Percentiles rank a stretch among this genome's conserved stretches.
phyloP scores from a whole-genome alignment of 768 basidiomycete genomes.

The Mycena vitilis region DNA sequence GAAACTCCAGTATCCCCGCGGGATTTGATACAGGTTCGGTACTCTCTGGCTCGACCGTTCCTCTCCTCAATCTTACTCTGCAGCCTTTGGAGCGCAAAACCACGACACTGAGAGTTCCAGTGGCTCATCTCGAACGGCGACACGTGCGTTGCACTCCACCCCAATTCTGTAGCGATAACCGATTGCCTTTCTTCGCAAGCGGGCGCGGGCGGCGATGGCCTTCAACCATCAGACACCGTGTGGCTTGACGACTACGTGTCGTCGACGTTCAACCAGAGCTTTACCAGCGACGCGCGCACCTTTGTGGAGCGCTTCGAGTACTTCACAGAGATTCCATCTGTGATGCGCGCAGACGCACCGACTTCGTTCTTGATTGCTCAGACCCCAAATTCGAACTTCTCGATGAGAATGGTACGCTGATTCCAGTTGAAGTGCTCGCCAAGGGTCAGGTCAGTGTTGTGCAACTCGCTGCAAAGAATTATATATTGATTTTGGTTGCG shows the following conservation, averaged over 20 bases:
- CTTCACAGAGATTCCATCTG: neutral
- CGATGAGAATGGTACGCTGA: neutral
- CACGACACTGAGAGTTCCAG: too few species aligned
- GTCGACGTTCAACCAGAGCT: neutral
- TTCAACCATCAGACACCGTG: neutral
- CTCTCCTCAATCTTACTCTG: too few species aligned
- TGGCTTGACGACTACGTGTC: neutral
- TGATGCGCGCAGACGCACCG: neutral
- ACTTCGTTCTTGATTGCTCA: neutral
- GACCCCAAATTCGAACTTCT: neutral
- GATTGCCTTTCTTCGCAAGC: too few species aligned
- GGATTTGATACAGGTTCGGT: too few species aligned
- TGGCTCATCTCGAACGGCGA: too few species aligned
- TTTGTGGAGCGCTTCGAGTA: conserved; percentile 10
- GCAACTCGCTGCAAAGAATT: too few species aligned
- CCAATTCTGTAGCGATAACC: too few species aligned
- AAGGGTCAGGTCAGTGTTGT: neutral
- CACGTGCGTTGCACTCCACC: too few species aligned
- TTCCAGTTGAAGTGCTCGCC: neutral
- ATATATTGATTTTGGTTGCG: neutral
- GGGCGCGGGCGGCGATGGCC: neutral
- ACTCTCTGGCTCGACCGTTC: too few species aligned
- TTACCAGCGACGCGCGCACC: neutral
- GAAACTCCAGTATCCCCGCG: too few species aligned
- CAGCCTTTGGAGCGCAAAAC: too few species aligned